These are phyloP conservation scores for Fusarium compactum DNA, from an alignment of 2,329 filamentous ascomycete genomes.

Conservation along the genomic window DNA sequence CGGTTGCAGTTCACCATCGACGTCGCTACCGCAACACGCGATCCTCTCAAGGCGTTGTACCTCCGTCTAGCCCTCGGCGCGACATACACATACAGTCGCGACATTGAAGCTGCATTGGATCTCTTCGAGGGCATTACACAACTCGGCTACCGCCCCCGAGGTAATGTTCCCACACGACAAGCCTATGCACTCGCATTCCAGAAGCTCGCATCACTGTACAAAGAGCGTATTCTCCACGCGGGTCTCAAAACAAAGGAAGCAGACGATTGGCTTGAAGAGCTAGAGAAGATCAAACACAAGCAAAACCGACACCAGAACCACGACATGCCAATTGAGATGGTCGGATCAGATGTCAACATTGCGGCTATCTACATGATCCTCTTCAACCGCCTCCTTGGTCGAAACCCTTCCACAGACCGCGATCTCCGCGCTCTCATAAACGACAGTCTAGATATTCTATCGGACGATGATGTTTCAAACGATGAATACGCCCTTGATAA, in stretches of 20 bases:
- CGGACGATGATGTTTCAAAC: conserved; percentile 57
- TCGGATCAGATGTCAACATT: conserved; percentile 57
- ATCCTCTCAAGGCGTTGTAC: conserved; percentile 54
- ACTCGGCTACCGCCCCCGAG: conserved; percentile 54
- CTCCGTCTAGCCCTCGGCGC: conserved; percentile 54
- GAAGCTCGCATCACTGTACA: conserved; percentile 55
- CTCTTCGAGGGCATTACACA: conserved; percentile 55
- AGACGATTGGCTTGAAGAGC: conserved; percentile 50
- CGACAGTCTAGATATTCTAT: conserved; percentile 55
- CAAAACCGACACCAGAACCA: conserved; percentile 55
- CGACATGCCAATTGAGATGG: conserved; percentile 56
- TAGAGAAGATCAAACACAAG: conserved; percentile 53
- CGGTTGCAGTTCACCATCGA: conserved; percentile 51
- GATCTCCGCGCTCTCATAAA: conserved; percentile 52
- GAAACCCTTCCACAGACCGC: conserved; percentile 44
- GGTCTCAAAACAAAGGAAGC: conserved; percentile 48
- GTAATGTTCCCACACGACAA: conserved; percentile 55
- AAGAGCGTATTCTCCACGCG: conserved; percentile 49
- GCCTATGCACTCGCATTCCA: conserved; percentile 57
- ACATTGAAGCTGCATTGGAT: conserved; percentile 51
- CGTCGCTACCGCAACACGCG: conserved; percentile 51
- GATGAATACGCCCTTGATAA: conserved; percentile 58
- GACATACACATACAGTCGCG: conserved; percentile 52
- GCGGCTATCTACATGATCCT: conserved; percentile 57
- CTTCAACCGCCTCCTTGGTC: conserved; percentile 52